Base-by-base conservation (phyloP, 352 stramenopile species). In the Globisporangium spinosum region DNA sequence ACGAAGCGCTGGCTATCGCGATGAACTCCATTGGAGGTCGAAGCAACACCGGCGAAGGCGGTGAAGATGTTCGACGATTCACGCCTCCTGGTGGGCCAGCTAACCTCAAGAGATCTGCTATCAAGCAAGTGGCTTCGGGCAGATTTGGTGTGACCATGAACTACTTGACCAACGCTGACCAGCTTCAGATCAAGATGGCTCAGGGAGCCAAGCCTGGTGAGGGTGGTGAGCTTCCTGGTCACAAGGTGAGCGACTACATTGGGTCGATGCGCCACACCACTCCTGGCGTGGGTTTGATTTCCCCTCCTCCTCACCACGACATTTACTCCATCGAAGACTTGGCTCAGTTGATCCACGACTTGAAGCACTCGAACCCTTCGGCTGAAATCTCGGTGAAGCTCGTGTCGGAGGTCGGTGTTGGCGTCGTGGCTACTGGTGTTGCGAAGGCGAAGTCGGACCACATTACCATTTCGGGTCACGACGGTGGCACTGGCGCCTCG, bases 241-340 rank as follows among this genome's bases (percentile, higher is more conserved):
- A 97, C 75, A 99, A 99, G 70, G 91, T 98, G 23, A 98, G 92
- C 12, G 85, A 98, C 49, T 98, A 98, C 77, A 99, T 99, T 78
- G 97, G 92, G 2, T 83, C 91, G 35, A 97, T 96, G 78, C 89
- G 96, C n/a, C 90, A 98, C 82, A 98, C 95, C n/a, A 98, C 94
- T 23, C 94, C 94, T 59, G 97, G 97, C 51, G 95, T 98, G 29
- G 95, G 95, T 70, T 80, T 99, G 22, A 98, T 98, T 74, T 98
- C 94, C 2, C 97, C 97, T 58, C 96, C 97, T 45, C 97, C 97
- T 17, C 97, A 99, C 70, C 97, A 99, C 79, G 97, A 99, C 74
- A 98, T 99, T 81, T 99, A 99, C 78, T 98, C 94, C 10, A 98
- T 99, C 69, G 97, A 99, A 79, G 96, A 99, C 87, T 75, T 99